Evolutionary conservation across 805 yeast genomes (phyloP).

Genomic region (Sungouiozyma ichnusensis): DNA sequence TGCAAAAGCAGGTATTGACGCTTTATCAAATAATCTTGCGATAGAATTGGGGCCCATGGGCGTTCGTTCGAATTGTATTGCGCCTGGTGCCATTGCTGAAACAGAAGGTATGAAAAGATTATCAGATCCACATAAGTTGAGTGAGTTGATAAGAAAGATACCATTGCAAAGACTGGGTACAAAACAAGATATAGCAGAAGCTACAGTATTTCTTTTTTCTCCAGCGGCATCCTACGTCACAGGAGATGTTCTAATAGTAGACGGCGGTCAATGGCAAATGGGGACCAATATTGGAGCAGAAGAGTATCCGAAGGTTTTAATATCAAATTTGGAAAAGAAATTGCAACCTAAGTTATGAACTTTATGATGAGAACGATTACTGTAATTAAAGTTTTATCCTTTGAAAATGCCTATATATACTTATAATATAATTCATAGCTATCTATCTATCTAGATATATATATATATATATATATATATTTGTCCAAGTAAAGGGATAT

Average conservation of each 20-base stretch:
- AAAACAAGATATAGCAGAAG: conserved; percentile 73
- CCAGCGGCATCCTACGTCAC: conserved; percentile 70
- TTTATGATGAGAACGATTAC: too few relatives aligned
- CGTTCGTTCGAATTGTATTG: conserved; percentile 70
- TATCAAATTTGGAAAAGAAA: conserved; percentile 2
- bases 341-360: not conserved
- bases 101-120: conserved; percentile 81
- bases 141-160: conserved; percentile 35
- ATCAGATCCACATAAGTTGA: conserved; percentile 32
- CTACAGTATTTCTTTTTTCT: conserved; percentile 75
- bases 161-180: conserved; percentile 56
- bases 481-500: not conserved
- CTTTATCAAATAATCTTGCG: conserved; percentile 71
- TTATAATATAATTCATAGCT: not conserved
- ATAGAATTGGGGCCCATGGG: conserved; percentile 91
- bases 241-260: conserved; percentile 74
- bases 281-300: conserved; percentile 35
- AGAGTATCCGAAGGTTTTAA: conserved; percentile 34
- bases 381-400: not conserved
- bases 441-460: not conserved
- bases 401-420: not conserved
- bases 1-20: conserved; percentile 93
- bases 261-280: conserved; percentile 86
- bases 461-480: too few relatives aligned
- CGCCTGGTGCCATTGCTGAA: conserved; percentile 82